Percentiles rank a stretch among this genome's conserved stretches.
Evolutionary conservation across 805 yeast species (phyloP).

Genomic region (Candida ipomoeae): DNA sequence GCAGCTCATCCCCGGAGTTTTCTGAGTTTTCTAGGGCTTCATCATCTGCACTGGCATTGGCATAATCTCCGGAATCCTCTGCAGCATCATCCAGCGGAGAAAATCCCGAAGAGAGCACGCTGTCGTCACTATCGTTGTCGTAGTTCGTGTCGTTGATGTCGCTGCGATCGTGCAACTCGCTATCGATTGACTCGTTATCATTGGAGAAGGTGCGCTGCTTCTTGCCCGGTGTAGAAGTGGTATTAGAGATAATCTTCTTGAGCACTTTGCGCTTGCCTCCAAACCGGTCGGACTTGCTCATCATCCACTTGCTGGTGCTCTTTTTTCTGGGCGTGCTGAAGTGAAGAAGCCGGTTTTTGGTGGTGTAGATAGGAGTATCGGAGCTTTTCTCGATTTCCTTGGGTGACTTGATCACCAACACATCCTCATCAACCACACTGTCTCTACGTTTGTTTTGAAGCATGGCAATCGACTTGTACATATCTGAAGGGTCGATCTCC

Average conservation of each 20-base stretch:
- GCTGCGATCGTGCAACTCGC: constrained; percentile 8
- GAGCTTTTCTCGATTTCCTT: constrained; percentile 53
- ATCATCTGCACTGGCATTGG: constrained; percentile 8
- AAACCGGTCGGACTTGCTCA: constrained; percentile 4
- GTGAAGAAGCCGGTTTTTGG: constrained; percentile 13
- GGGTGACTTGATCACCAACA: constrained; percentile 73
- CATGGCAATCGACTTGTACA: constrained; percentile 80
- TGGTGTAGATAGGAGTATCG: constrained; percentile 34
- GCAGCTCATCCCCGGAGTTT: constrained; percentile 14
- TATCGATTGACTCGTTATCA: constrained; percentile 14
- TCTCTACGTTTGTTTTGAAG: constrained; percentile 48
- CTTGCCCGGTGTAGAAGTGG: constrained; percentile 5
- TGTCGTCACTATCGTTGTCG: constrained; percentile 7
- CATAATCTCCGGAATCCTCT: not conserved
- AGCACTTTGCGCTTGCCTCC: constrained; percentile 21
- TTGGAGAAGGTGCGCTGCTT: not conserved
- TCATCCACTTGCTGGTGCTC: constrained; percentile 9
- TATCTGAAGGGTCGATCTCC: constrained; percentile 70
- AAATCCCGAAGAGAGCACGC: not conserved
- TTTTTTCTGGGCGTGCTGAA: constrained; percentile 3
- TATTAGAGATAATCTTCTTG: constrained; percentile 23
- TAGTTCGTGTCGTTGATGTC: constrained; percentile 5
- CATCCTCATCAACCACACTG: constrained; percentile 56
- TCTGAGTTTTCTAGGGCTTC: constrained; percentile 12
- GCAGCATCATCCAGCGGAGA: not conserved